Evolutionary conservation across 768 basidiomycete genomes (phyloP).

Genomic region (Trametes punicea): DNA sequence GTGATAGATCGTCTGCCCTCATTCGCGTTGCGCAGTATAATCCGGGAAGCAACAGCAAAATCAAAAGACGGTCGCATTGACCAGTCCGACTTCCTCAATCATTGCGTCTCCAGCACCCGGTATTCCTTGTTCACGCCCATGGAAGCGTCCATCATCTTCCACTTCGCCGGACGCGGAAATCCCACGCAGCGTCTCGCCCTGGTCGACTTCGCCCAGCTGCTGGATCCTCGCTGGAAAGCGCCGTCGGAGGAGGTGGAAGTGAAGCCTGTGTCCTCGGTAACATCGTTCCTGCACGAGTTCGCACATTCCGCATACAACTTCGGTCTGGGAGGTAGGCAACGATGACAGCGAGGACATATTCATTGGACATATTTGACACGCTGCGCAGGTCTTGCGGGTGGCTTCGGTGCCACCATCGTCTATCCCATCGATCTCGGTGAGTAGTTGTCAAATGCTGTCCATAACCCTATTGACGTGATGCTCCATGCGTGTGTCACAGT

Average conservation of each 20-base stretch:
- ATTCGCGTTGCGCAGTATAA: constrained; percentile 48
- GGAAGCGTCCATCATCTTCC: constrained; percentile 98
- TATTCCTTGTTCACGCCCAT: constrained; percentile 97
- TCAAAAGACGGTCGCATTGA: constrained; percentile 96
- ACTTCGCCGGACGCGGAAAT: constrained; percentile 87
- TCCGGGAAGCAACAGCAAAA: constrained; percentile 85
- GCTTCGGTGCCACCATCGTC: constrained; percentile 94
- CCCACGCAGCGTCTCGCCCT: constrained; percentile 70
- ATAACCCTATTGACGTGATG: constrained; percentile 11
- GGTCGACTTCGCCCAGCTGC: constrained; percentile 86
- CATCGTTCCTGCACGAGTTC: constrained; percentile 53
- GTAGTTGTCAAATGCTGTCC: constrained; percentile 29
- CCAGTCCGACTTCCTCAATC: constrained; percentile 91
- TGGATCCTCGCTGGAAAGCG: constrained; percentile 86
- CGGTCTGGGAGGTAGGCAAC: constrained; percentile 66
- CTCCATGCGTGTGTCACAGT: constrained; percentile 41
- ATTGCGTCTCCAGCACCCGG: constrained; percentile 81
- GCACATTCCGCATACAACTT: constrained; percentile 83
- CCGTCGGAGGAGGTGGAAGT: constrained; percentile 51
- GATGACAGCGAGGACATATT: constrained; percentile 17
- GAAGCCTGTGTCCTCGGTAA: constrained; percentile 28
- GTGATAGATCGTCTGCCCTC: constrained; percentile 1
- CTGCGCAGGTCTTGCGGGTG: constrained; percentile 76
- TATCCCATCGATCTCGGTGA: constrained; percentile 93
- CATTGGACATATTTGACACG: neutral